Evolutionary conservation across 2,329 filamentous ascomycete species (phyloP).

Genomic region (Penicillium janthinellum): DNA sequence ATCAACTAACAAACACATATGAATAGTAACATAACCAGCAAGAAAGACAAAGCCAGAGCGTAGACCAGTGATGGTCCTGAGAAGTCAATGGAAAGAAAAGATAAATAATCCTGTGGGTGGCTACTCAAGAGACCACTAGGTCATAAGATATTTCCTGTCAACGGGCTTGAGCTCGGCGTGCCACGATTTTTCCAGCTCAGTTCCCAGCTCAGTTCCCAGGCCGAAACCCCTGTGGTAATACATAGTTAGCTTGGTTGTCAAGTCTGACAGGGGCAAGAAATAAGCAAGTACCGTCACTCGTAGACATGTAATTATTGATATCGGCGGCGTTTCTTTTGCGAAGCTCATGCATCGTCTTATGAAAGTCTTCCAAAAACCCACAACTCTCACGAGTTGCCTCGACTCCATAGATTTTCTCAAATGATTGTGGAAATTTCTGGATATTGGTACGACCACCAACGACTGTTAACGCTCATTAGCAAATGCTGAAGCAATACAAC

Average conservation of each 20-base stretch:
- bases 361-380: neutral
- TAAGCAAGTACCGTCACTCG: too few relatives aligned
- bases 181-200: neutral
- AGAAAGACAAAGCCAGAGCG: too few relatives aligned
- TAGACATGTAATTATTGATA: neutral
- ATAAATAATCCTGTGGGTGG: neutral
- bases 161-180: neutral
- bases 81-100: neutral
- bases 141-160: neutral
- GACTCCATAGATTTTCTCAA: neutral
- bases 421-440: neutral
- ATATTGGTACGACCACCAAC: neutral
- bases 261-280: too few relatives aligned
- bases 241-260: too few relatives aligned
- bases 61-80: too few relatives aligned
- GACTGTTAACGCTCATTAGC: neutral
- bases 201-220: neutral
- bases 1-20: too few relatives aligned
- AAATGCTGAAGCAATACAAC: neutral
- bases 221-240: too few relatives aligned
- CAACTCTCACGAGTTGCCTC: neutral
- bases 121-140: neutral
- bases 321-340: neutral
- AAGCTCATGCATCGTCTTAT: neutral
- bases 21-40: too few relatives aligned